Percentiles rank a stretch among this genome's conserved stretches.
Evolutionary conservation across 805 yeast genomes (phyloP).

Genomic region (Zygosaccharomyces bailii): DNA sequence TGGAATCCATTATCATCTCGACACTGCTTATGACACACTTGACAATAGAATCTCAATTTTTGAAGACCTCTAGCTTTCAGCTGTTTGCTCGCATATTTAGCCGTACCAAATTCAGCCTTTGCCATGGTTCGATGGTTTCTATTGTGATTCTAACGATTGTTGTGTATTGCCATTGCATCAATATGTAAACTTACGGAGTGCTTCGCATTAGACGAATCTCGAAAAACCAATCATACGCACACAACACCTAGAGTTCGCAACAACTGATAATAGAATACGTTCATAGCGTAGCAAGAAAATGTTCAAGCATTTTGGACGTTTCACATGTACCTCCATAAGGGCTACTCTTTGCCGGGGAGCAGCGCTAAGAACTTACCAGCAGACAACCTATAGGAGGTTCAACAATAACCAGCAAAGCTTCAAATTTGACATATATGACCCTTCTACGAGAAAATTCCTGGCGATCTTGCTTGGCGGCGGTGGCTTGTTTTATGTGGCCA

Average conservation of each 20-base stretch:
- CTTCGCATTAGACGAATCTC: too few relatives aligned
- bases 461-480: constrained; percentile 37
- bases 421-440: constrained; percentile 24
- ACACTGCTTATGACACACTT: constrained; percentile 87
- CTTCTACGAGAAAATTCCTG: constrained; percentile 32
- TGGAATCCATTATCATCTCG: constrained; percentile 94
- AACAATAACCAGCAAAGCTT: constrained; percentile 16
- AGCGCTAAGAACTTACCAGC: constrained; percentile 7
- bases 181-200: too few relatives aligned
- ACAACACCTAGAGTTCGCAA: too few relatives aligned
- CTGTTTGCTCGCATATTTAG: constrained; percentile 70
- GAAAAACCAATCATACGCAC: too few relatives aligned
- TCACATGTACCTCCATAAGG: neutral
- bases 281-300: too few relatives aligned
- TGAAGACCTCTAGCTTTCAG: constrained; percentile 83
- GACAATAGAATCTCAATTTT: constrained; percentile 84
- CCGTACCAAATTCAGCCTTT: constrained; percentile 58
- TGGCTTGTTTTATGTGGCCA: constrained; percentile 43
- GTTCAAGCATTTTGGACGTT: neutral
- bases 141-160: too few relatives aligned
- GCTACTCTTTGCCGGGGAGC: neutral
- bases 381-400: constrained; percentile 22
- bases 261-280: too few relatives aligned
- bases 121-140: constrained; percentile 42
- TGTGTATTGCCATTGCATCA: too few relatives aligned